These are phyloP conservation scores for Orbilia javanica DNA, from an alignment of 2,329 filamentous ascomycete species.

Conservation along the genomic window DNA sequence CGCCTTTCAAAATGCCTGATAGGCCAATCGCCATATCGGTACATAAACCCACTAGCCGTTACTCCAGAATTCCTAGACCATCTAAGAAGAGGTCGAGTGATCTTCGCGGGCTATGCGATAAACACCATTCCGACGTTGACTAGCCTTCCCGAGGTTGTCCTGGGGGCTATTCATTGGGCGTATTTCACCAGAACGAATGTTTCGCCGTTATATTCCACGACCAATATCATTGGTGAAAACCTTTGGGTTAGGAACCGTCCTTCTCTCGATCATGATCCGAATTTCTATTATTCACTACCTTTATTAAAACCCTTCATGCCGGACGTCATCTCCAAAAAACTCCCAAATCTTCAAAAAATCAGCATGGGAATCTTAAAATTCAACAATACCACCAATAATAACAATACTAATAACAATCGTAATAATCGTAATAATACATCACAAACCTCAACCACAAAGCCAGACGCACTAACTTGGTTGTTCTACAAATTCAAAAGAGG, in stretches of 20 bases:
- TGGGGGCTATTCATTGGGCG: not conserved
- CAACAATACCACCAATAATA: not conserved
- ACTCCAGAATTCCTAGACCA: constrained; percentile 31
- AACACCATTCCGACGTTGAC: constrained; percentile 5
- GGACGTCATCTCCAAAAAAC: not conserved
- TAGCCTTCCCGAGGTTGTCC: not conserved
- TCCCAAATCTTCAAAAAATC: constrained; percentile 13
- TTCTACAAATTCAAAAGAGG: not conserved
- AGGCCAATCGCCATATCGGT: constrained; percentile 3
- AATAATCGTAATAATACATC: not conserved
- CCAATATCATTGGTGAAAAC: not conserved
- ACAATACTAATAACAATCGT: too few species aligned
- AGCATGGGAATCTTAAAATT: constrained; percentile 12
- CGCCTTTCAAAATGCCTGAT: constrained; percentile 13
- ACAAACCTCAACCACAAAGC: not conserved
- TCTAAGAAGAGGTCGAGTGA: constrained; percentile 5
- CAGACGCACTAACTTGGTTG: not conserved
- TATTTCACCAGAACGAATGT: constrained; percentile 31
- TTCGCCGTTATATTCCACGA: not conserved
- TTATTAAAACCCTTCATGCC: constrained; percentile 7
- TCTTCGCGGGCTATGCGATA: constrained; percentile 22
- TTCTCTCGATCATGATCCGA: not conserved
- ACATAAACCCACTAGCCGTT: constrained; percentile 6
- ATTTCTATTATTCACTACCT: not conserved
- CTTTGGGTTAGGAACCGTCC: not conserved